Base-by-base conservation (phyloP, 169 alveolate genomes). In the Plasmodium vinckei region DNA sequence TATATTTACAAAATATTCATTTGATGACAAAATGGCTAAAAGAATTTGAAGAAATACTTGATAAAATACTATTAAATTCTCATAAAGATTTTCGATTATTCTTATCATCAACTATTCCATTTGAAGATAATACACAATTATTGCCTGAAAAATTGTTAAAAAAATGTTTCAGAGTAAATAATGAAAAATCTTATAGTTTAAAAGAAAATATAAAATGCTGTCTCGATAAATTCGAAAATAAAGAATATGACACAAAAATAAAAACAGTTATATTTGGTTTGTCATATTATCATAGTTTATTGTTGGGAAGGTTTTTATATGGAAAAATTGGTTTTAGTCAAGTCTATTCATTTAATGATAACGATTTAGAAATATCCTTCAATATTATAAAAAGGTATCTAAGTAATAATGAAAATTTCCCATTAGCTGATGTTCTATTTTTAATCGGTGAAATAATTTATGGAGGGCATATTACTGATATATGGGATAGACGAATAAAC, bases 381-480 rank as follows among this genome's bases (percentile, higher is more conserved):
- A 97, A 97, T 94, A 98, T 98, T 69, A 95, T 98, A 51, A 94
- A 93, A 93, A 97, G 98, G 88, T 98, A 97, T 92, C 92, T 98
- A 46, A 59, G 53, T 63, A 89, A 92, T 61, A 96, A 97, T 70
- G 97, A 97, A 25, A 94, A 93, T 73, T 98, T 97, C 27, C 99
- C 99, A 13, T 97, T 97, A 95, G 98, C 96, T 71, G 99, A 98
- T 92, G 95, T 98, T 42, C 94, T 98, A 60, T 98, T 97, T 89
- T 92, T 98, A 60, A 96, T 96, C 88, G 99, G 99, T 42, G 99
- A 98, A 93, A 98, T 98, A 87, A 98, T 97, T 98, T 98, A 98
- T 92, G 99, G 99, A 17, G 99, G 99, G 25, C 99, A 98, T 88
- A 98, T 98, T 86, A 98, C 99, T 9, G 99, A 98, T 88, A 96